Conservation (phyloP, 2,329 filamentous ascomycete species). For the Claviceps capensis region DNA sequence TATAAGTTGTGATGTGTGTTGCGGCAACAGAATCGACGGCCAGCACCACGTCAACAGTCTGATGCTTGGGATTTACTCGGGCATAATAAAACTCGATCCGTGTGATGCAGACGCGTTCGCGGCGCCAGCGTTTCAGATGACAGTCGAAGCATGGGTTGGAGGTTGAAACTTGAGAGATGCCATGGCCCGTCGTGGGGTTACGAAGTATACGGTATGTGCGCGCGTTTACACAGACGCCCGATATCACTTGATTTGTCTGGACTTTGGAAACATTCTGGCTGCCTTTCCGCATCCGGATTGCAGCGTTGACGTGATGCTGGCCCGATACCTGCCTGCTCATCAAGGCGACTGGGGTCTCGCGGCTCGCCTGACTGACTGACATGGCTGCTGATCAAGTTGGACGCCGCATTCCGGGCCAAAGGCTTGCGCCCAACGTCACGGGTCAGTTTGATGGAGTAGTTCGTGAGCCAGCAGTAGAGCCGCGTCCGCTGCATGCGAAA, state of each 20-base stretch:
- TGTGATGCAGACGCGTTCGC: background rate
- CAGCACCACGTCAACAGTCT: too few species aligned
- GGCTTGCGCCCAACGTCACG: background rate
- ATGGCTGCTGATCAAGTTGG: too few species aligned
- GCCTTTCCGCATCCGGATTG: background rate
- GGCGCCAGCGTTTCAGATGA: background rate
- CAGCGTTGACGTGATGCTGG: background rate
- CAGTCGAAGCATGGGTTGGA: background rate
- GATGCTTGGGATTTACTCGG: background rate
- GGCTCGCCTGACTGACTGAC: too few species aligned
- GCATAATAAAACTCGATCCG: background rate
- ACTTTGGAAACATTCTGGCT: background rate
- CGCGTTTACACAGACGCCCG: too few species aligned
- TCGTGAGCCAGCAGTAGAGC: background rate
- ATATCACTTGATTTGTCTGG: too few species aligned
- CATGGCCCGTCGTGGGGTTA: background rate
- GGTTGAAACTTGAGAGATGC: background rate
- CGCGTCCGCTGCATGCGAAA: constrained; percentile 1
- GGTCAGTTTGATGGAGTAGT: background rate
- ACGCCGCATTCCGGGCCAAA: background rate
- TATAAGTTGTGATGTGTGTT: too few species aligned
- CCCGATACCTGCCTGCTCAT: too few species aligned
- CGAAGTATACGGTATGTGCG: background rate
- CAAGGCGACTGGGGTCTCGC: too few species aligned
- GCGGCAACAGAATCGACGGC: too few species aligned